Conservation (phyloP, 805 yeast genomes). For the Crinitomyces ghanaensis region DNA sequence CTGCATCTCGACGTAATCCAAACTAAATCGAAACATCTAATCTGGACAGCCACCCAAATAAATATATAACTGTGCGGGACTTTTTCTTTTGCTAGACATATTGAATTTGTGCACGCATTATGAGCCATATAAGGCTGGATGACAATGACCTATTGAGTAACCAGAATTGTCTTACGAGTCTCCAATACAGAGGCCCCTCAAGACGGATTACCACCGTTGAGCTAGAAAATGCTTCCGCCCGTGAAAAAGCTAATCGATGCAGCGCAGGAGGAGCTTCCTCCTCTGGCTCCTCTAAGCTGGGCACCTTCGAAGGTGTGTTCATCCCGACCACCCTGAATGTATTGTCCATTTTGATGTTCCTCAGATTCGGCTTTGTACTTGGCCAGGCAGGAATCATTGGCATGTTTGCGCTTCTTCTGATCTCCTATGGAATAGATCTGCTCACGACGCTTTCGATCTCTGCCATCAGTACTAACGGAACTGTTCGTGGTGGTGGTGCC, state of each 20-base stretch:
- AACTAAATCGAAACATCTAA: too few species aligned
- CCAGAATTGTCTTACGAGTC: too few species aligned
- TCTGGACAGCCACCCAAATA: too few species aligned
- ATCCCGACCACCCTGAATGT: slow-evolving; percentile 91
- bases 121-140: too few species aligned
- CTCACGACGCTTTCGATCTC: slow-evolving; percentile 83
- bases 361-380: slow-evolving; percentile 87
- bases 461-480: slow-evolving; percentile 95
- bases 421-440: slow-evolving; percentile 72
- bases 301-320: slow-evolving; percentile 82
- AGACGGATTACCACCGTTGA: too few species aligned
- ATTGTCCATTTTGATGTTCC: slow-evolving; percentile 84
- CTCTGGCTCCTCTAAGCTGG: slow-evolving; percentile 37
- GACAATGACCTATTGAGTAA: too few species aligned
- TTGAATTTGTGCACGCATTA: too few species aligned
- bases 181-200: too few species aligned
- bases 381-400: slow-evolving; percentile 93
- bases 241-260: slow-evolving; percentile 1
- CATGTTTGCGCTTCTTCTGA: slow-evolving; percentile 47
- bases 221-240: too few species aligned
- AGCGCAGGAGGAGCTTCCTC: neutral
- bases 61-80: too few species aligned
- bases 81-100: too few species aligned
- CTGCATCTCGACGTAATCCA: too few species aligned
- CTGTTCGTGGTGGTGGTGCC: slow-evolving; percentile 97